Conservation (phyloP, 106 monocot species). For the Gastrodia elata region DNA sequence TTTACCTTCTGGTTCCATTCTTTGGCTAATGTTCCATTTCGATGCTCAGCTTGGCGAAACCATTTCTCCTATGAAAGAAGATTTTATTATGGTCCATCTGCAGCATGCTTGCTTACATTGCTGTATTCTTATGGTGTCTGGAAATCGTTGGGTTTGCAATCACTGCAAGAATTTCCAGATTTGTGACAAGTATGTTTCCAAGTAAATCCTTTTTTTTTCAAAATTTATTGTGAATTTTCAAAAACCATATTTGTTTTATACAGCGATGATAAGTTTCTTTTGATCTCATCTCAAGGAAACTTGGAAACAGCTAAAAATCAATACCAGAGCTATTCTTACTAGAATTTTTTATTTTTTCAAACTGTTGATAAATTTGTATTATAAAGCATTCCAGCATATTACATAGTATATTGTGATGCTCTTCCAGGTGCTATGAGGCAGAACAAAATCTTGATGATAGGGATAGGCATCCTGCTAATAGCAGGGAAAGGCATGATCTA, state of each 20-base stretch:
- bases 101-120: conserved; percentile 77
- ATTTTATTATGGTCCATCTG: conserved; percentile 92
- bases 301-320: background rate
- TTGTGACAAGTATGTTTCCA: conserved; percentile 61
- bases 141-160: conserved; percentile 68
- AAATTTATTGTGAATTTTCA: background rate
- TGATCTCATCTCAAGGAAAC: background rate
- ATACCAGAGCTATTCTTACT: background rate
- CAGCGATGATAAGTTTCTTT: background rate
- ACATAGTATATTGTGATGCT: background rate
- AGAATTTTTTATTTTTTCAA: background rate
- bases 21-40: conserved; percentile 1
- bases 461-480: conserved; percentile 67
- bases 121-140: conserved; percentile 68
- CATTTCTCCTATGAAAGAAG: conserved; percentile 81
- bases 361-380: background rate
- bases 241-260: background rate
- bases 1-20: background rate
- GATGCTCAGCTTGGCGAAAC: conserved; percentile 74
- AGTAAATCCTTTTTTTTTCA: background rate
- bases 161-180: conserved; percentile 72
- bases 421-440: conserved; percentile 63
- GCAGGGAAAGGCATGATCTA: conserved; percentile 65
- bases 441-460: conserved; percentile 75
- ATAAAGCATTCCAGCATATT: background rate